Percentiles rank a stretch among this genome's conserved stretches.
Conservation (phyloP, 352 stramenopile genomes). For the Pythium vanterpoolii region DNA sequence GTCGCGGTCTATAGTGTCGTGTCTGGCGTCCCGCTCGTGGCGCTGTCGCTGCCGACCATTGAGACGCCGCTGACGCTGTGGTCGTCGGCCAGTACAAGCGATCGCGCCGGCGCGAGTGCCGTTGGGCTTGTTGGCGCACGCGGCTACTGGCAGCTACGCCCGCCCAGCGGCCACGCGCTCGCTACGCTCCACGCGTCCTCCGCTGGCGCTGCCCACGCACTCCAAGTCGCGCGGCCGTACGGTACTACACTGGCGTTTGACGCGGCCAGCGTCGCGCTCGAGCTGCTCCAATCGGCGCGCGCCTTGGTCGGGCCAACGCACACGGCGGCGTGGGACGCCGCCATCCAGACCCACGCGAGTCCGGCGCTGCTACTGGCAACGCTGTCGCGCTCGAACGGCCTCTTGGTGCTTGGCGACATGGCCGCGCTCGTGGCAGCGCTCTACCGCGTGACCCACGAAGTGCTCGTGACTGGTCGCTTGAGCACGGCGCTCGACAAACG, state of each 20-base stretch:
- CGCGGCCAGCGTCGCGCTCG: slow-evolving; percentile 53
- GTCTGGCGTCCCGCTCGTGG: slow-evolving; percentile 38
- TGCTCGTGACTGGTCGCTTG: slow-evolving; percentile 45
- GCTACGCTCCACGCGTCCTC: slow-evolving; percentile 10
- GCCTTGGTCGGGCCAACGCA: background rate
- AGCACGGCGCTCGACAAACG: slow-evolving; percentile 30
- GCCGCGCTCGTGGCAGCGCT: slow-evolving; percentile 46
- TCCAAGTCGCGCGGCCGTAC: slow-evolving; percentile 22
- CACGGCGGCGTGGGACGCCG: slow-evolving; percentile 20
- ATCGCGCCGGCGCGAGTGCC: slow-evolving; percentile 35
- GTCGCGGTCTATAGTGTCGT: slow-evolving; percentile 56
- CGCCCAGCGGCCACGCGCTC: slow-evolving; percentile 48
- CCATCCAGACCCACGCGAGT: slow-evolving; percentile 43
- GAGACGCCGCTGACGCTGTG: slow-evolving; percentile 16
- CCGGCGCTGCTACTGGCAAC: slow-evolving; percentile 69
- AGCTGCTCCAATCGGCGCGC: slow-evolving; percentile 41
- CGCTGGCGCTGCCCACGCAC: background rate
- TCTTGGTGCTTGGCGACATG: slow-evolving; percentile 52
- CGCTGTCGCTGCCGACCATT: slow-evolving; percentile 28
- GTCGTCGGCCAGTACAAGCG: slow-evolving; percentile 2
- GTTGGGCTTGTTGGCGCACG: slow-evolving; percentile 49
- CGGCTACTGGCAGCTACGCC: slow-evolving; percentile 66
- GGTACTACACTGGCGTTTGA: slow-evolving; percentile 54
- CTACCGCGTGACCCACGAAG: slow-evolving; percentile 44
- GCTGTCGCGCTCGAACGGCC: slow-evolving; percentile 35